Conservation (phyloP, 2,329 filamentous ascomycete genomes). For the Alternaria alternata region DNA sequence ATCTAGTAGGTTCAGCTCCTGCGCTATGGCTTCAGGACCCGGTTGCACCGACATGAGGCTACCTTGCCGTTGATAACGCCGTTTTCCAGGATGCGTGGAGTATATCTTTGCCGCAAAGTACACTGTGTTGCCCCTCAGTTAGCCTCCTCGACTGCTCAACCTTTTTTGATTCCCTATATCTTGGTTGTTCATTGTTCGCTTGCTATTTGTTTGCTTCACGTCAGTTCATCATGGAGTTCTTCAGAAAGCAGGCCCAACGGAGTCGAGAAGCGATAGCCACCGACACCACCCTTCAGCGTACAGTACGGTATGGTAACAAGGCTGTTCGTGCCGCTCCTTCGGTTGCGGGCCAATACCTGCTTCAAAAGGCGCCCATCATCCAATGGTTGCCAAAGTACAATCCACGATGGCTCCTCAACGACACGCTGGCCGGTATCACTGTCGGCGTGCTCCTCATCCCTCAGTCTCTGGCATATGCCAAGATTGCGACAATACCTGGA, state of each 20-base stretch:
- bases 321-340: conserved; percentile 58
- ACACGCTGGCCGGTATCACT: conserved; percentile 70
- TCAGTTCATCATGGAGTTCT: conserved; percentile 31
- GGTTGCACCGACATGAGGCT: conserved; percentile 5
- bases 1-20: conserved; percentile 25
- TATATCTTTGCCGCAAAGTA: conserved; percentile 15
- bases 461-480: conserved; percentile 95
- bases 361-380: conserved; percentile 68
- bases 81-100: neutral
- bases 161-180: neutral
- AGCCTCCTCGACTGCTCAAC: neutral
- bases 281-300: conserved; percentile 41
- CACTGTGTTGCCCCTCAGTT: neutral
- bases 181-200: neutral
- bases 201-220: neutral
- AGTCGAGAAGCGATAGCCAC: conserved; percentile 29
- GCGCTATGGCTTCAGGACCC: conserved; percentile 10
- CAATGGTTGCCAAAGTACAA: conserved; percentile 71
- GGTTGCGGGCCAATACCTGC: conserved; percentile 63
- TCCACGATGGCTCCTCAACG: conserved; percentile 67
- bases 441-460: conserved; percentile 84
- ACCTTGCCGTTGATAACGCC: conserved; percentile 7
- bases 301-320: conserved; percentile 40
- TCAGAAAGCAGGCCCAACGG: conserved; percentile 25
- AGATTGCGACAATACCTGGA: conserved; percentile 89